Conservation (phyloP, 2,329 filamentous ascomycete species). For the Pseudogymnoascus sp. region DNA sequence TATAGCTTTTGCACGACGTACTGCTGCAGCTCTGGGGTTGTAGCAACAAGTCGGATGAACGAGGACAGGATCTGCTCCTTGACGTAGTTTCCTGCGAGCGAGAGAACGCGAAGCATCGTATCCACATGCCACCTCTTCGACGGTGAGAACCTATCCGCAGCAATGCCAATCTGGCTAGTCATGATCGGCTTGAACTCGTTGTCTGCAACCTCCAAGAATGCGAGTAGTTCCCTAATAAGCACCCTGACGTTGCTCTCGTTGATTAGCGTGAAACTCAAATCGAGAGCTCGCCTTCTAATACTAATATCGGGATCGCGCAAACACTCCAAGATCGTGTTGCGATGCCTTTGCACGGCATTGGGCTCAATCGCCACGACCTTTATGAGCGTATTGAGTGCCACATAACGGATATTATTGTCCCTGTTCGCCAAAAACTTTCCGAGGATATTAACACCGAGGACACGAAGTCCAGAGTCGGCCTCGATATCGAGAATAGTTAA, state of each 20-base stretch:
- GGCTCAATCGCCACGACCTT: constrained; percentile 98
- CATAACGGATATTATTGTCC: constrained; percentile 98
- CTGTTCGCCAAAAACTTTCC: constrained; percentile 98
- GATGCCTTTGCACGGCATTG: constrained; percentile 91
- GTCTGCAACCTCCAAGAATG: constrained; percentile 93
- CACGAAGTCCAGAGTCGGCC: constrained; percentile 86
- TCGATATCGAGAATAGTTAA: constrained; percentile 97
- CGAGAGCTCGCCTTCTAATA: constrained; percentile 87
- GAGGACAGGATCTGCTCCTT: constrained; percentile 97
- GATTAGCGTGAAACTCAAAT: constrained; percentile 95
- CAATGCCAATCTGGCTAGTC: constrained; percentile 96
- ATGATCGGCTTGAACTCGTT: constrained; percentile 98
- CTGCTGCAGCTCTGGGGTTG: constrained; percentile 86
- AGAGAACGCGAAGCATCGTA: constrained; percentile 90
- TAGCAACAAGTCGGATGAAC: constrained; percentile 90
- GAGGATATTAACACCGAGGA: constrained; percentile 94
- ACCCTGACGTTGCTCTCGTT: constrained; percentile 95
- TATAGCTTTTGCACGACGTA: constrained; percentile 97
- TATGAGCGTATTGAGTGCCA: constrained; percentile 92
- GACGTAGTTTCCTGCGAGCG: constrained; percentile 89
- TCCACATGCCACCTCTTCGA: constrained; percentile 99
- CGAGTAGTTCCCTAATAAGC: constrained; percentile 82
- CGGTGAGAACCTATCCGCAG: constrained; percentile 88
- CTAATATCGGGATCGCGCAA: constrained; percentile 95
- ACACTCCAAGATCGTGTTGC: constrained; percentile 96